These are phyloP conservation scores for Epichloe gansuensis DNA, from an alignment of 2,329 filamentous ascomycete species.

Conservation along the genomic window DNA sequence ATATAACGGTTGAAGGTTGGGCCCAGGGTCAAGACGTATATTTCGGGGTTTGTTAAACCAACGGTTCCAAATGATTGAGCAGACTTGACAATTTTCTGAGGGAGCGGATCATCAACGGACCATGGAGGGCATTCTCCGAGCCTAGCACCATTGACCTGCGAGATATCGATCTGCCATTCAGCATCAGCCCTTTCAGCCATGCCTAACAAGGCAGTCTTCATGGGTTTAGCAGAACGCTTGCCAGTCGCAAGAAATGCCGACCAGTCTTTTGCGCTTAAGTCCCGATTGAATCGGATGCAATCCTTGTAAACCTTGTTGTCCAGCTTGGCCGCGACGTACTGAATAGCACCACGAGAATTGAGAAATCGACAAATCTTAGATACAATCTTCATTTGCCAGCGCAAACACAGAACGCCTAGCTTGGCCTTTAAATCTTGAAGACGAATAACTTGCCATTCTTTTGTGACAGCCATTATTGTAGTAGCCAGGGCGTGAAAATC, in stretches of 20 bases:
- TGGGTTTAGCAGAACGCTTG: constrained; percentile 19
- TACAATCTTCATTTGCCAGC: constrained; percentile 48
- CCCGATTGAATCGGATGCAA: constrained; percentile 46
- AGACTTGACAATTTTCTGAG: constrained; percentile 18
- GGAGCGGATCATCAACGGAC: constrained; percentile 23
- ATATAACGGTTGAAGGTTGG: constrained; percentile 25
- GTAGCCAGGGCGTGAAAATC: constrained; percentile 46
- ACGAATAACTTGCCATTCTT: constrained; percentile 46
- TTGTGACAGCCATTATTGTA: constrained; percentile 43
- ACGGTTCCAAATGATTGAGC: constrained; percentile 16
- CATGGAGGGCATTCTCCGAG: constrained; percentile 18
- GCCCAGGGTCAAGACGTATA: constrained; percentile 25
- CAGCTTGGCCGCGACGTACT: constrained; percentile 45
- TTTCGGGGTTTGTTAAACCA: constrained; percentile 25
- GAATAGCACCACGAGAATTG: constrained; percentile 40
- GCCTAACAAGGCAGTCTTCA: constrained; percentile 13
- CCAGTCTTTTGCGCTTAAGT: constrained; percentile 46
- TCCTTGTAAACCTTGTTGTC: constrained; percentile 45
- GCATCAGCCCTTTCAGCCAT: constrained; percentile 14
- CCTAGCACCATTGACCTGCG: constrained; percentile 6
- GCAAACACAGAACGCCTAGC: constrained; percentile 40
- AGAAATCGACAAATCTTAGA: constrained; percentile 47
- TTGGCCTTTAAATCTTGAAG: constrained; percentile 47
- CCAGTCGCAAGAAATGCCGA: constrained; percentile 39
- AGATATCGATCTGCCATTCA: constrained; percentile 6